A percentile compares a stretch with the other conserved stretches of the same genome.
Conservation (phyloP, 2,329 filamentous ascomycete species). For the Orbilia brochopaga region DNA sequence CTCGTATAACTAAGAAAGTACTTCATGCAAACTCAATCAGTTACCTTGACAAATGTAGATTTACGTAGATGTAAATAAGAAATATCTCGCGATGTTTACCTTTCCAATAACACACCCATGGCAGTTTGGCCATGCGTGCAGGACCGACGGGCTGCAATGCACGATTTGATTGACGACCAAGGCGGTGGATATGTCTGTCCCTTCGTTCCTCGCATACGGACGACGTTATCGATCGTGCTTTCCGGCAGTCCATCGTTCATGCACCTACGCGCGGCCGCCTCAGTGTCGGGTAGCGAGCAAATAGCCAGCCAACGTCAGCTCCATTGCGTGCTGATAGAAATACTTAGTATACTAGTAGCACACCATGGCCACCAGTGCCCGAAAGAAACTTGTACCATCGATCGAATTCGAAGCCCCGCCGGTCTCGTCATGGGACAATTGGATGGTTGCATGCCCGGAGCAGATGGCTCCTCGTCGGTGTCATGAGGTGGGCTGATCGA, state of each 20-base stretch:
- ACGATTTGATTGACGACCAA: not conserved
- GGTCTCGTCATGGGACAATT: slow-evolving; percentile 45
- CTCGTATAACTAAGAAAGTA: no score
- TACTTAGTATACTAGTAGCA: no score
- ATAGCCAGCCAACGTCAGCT: slow-evolving; percentile 6
- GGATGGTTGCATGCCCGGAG: slow-evolving; percentile 12
- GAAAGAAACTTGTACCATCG: slow-evolving; percentile 17
- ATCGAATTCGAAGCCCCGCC: slow-evolving; percentile 7
- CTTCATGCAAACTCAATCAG: no score
- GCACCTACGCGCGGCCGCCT: slow-evolving; percentile 49
- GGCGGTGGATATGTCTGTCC: not conserved
- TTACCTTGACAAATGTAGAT: no score
- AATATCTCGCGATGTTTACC: slow-evolving; percentile 7
- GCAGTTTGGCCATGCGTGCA: not conserved
- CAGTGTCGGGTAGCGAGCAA: slow-evolving; percentile 41
- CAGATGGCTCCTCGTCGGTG: slow-evolving; percentile 37
- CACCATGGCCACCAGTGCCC: no score
- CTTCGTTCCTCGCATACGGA: not conserved
- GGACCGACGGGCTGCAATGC: not conserved
- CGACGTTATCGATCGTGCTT: not conserved
- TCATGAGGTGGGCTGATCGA: slow-evolving; percentile 50
- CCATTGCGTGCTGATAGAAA: slow-evolving; percentile 24
- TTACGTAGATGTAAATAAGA: not conserved
- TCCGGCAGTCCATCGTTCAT: slow-evolving; percentile 28
- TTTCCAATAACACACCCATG: slow-evolving; percentile 11